Evolutionary conservation across 1,139 yeast genomes (phyloP).

Genomic region (Geotrichum bryndzae): DNA sequence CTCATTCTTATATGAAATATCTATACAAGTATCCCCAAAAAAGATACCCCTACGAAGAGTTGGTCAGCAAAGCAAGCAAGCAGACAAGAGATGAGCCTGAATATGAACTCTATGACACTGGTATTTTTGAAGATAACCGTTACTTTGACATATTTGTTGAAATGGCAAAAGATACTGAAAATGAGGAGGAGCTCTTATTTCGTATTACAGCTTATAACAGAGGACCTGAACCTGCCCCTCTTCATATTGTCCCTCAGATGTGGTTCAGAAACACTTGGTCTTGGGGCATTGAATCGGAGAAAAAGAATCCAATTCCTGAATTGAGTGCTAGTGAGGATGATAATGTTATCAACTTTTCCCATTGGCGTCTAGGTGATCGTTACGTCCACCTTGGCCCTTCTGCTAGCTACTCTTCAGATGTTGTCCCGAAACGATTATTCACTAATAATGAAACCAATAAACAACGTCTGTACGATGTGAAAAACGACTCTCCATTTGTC

Average conservation of each 20-base stretch:
- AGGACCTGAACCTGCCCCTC: constrained; percentile 76
- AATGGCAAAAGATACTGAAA: constrained; percentile 81
- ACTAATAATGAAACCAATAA: constrained; percentile 89
- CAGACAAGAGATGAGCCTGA: constrained; percentile 62
- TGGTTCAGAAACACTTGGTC: constrained; percentile 90
- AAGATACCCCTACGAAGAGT: constrained; percentile 74
- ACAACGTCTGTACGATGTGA: constrained; percentile 55
- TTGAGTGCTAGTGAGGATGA: constrained; percentile 35
- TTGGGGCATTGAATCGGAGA: constrained; percentile 64
- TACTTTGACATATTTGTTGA: constrained; percentile 90
- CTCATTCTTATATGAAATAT: constrained; percentile 90
- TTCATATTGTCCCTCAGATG: constrained; percentile 80
- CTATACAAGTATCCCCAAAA: constrained; percentile 87
- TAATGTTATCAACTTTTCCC: constrained; percentile 53
- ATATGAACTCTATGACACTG: constrained; percentile 72
- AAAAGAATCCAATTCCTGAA: constrained; percentile 46
- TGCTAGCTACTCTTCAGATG: constrained; percentile 69
- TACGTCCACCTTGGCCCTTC: constrained; percentile 77
- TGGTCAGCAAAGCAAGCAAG: constrained; percentile 63
- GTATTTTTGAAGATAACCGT: constrained; percentile 66
- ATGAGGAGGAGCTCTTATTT: constrained; percentile 74
- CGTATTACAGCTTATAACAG: constrained; percentile 88
- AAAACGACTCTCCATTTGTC: constrained; percentile 50
- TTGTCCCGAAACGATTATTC: constrained; percentile 70
- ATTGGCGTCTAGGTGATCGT: constrained; percentile 67